Conservation (phyloP, 1,284 basidiomycete species). For the Ustilago crameri region DNA sequence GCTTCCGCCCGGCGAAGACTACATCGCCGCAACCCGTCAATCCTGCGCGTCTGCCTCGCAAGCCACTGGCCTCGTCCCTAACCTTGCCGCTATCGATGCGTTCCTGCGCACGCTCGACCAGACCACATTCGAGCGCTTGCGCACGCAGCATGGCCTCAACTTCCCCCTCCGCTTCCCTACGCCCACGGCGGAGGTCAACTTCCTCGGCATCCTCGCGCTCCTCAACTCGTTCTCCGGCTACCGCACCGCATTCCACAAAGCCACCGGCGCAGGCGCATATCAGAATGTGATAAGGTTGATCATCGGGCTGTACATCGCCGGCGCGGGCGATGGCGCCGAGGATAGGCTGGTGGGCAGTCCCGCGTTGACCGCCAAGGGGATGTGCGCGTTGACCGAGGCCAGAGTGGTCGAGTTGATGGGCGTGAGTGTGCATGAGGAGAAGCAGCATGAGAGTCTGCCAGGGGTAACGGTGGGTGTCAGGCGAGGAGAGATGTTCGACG, state of each 20-base stretch:
- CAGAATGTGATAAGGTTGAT: conserved; percentile 58
- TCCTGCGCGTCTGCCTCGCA: conserved; percentile 13
- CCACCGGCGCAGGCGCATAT: conserved; percentile 54
- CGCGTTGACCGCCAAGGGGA: conserved; percentile 35
- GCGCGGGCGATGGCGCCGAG: conserved; percentile 14
- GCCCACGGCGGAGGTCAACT: conserved; percentile 54
- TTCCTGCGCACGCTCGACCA: conserved; percentile 40
- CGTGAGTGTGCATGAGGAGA: conserved; percentile 72
- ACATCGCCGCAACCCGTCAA: conserved; percentile 21
- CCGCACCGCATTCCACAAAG: conserved; percentile 52
- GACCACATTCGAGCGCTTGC: conserved; percentile 22
- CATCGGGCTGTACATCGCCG: conserved; percentile 55
- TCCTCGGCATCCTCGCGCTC: conserved; percentile 56
- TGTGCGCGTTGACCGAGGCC: conserved; percentile 29
- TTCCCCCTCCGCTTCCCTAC: conserved; percentile 59
- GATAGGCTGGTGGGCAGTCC: conserved; percentile 17
- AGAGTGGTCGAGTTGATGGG: conserved; percentile 51
- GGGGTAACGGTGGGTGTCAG: conserved; percentile 78
- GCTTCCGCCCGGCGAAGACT: conserved; percentile 19
- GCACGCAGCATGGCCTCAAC: conserved; percentile 52
- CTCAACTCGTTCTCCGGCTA: conserved; percentile 63
- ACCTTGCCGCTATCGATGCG: conserved; percentile 32
- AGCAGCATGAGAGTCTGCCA: conserved; percentile 76
- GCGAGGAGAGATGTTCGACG: conserved; percentile 78
- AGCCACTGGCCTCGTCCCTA: conserved; percentile 16